phyloP scores from a whole-genome alignment of 2,329 filamentous ascomycete species.

The Ophiostoma sp. region DNA sequence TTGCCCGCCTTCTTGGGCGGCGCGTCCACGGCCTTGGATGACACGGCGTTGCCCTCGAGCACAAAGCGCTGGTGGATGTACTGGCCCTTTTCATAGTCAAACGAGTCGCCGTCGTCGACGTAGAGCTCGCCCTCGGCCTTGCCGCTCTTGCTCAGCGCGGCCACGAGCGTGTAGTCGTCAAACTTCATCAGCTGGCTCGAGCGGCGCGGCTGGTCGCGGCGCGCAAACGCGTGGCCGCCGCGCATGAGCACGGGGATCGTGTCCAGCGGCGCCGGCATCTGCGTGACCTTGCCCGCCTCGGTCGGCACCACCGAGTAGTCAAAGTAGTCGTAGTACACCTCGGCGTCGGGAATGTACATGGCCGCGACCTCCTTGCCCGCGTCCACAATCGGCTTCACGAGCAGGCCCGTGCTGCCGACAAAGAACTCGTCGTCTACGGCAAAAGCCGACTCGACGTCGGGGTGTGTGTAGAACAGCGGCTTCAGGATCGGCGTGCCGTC shows the following conservation, averaged over 20 bases:
- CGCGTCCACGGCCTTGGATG: constrained; percentile 59
- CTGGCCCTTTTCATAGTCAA: constrained; percentile 77
- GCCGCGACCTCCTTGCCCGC: constrained; percentile 67
- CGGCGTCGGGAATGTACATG: constrained; percentile 82
- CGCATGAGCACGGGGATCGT: constrained; percentile 87
- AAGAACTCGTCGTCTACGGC: constrained; percentile 90
- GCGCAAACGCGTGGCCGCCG: constrained; percentile 84
- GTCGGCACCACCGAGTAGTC: constrained; percentile 69
- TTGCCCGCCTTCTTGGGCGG: constrained; percentile 55
- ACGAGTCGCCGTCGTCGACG: constrained; percentile 88
- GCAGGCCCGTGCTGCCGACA: constrained; percentile 76
- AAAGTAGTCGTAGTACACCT: constrained; percentile 94
- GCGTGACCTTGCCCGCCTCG: constrained; percentile 63
- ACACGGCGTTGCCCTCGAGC: constrained; percentile 55
- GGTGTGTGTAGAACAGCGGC: constrained; percentile 90
- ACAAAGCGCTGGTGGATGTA: constrained; percentile 81
- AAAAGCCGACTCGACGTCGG: constrained; percentile 79
- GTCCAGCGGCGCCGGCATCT: constrained; percentile 71
- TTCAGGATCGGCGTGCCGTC: constrained; percentile 82
- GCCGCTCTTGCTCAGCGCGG: constrained; percentile 56
- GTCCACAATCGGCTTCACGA: constrained; percentile 85
- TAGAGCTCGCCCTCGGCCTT: constrained; percentile 77
- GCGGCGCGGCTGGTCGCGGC: constrained; percentile 79
- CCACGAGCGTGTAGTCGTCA: constrained; percentile 88
- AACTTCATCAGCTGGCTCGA: constrained; percentile 85